phyloP scores from a whole-genome alignment of 331 rosid genomes.

The Arachis monticola region DNA sequence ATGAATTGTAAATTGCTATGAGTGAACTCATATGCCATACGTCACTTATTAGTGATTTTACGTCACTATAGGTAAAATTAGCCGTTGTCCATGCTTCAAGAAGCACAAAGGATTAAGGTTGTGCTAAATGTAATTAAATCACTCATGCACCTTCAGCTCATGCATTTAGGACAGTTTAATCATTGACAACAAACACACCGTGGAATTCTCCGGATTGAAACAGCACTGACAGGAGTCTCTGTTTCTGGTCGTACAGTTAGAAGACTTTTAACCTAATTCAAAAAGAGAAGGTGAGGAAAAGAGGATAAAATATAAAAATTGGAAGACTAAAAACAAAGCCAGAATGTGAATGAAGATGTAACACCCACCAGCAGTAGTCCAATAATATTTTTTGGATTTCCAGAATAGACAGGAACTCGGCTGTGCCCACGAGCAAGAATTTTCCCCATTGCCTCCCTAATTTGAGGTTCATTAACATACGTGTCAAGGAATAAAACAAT shows the following conservation, averaged over 20 bases:
- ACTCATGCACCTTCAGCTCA: not conserved
- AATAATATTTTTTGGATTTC: conserved; percentile 84
- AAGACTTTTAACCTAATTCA: conserved; percentile 88
- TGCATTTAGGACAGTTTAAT: not conserved
- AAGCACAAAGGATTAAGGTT: conserved; percentile 20
- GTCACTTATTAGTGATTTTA: too few relatives aligned
- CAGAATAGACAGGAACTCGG: conserved; percentile 97
- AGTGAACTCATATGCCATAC: too few relatives aligned
- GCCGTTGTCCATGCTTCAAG: conserved; percentile 3
- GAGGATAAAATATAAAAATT: conserved; percentile 21
- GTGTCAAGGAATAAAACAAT: conserved; percentile 1
- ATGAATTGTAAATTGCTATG: too few relatives aligned
- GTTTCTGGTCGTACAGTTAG: conserved; percentile 97
- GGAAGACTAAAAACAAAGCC: not conserved
- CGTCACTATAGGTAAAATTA: not conserved
- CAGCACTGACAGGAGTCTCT: conserved; percentile 95
- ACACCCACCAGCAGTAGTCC: conserved; percentile 87
- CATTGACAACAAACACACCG: conserved; percentile 57
- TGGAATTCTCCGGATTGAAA: conserved; percentile 94
- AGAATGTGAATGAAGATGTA: conserved; percentile 22
- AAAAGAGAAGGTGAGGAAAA: conserved; percentile 35
- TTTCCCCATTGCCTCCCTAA: conserved; percentile 99
- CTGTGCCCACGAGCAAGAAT: conserved; percentile 98
- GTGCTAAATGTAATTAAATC: not conserved
- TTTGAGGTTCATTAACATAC: conserved; percentile 37